Conservation (phyloP, 495 filamentous ascomycete genomes). For the Hyphodiscus hymeniophilus region DNA sequence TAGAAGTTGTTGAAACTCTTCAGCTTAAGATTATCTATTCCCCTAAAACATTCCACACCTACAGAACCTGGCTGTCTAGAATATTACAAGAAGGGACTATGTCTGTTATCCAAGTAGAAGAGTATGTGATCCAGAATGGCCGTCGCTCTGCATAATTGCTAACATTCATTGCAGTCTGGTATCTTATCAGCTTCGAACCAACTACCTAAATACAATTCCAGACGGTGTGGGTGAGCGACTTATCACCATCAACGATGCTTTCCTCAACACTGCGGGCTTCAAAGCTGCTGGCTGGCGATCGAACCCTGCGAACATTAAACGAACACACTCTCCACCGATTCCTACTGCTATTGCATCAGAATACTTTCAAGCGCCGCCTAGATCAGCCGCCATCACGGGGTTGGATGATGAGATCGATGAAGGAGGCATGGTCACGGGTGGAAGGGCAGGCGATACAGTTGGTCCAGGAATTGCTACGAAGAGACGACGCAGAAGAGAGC, state of each 20-base stretch:
- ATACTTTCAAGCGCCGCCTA: constrained; percentile 72
- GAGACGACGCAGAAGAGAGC: constrained; percentile 54
- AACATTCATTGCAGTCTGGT: constrained; percentile 55
- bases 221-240: constrained; percentile 95
- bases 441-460: constrained; percentile 60
- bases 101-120: constrained; percentile 95
- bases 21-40: background rate
- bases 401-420: constrained; percentile 72
- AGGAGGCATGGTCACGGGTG: constrained; percentile 70
- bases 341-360: constrained; percentile 83
- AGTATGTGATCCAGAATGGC: constrained; percentile 64
- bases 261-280: constrained; percentile 91
- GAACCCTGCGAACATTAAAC: constrained; percentile 68
- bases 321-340: constrained; percentile 93
- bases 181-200: constrained; percentile 84
- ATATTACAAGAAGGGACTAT: constrained; percentile 34
- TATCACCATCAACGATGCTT: constrained; percentile 81
- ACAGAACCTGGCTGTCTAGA: constrained; percentile 2
- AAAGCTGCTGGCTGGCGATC: constrained; percentile 88
- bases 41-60: background rate
- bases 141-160: background rate
- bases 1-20: background rate
- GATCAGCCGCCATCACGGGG: constrained; percentile 36
- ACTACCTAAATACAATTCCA: constrained; percentile 82
- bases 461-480: constrained; percentile 54